A percentile compares a stretch with the other conserved stretches of the same genome.
Conservation (phyloP, 192 early-diverging fungal genomes). For the Mortierella claussenii region DNA sequence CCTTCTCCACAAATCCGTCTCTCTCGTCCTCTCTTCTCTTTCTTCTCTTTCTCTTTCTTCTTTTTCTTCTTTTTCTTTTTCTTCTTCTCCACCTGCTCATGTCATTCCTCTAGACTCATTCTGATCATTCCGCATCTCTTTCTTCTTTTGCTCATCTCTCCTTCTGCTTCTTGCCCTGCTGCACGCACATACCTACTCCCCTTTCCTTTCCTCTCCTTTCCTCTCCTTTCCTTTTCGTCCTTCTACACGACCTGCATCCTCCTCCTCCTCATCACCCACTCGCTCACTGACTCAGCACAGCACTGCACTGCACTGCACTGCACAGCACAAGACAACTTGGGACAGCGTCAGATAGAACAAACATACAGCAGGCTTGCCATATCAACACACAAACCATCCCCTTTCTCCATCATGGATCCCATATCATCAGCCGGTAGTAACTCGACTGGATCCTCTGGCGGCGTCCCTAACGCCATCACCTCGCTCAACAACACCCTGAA, state of each 20-base stretch:
- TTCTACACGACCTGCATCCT: neutral
- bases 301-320: too few relatives aligned
- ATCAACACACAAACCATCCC: too few relatives aligned
- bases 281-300: too few relatives aligned
- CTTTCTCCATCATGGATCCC: constrained; percentile 7
- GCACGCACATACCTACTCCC: neutral
- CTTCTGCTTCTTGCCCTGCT: neutral
- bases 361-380: too few relatives aligned
- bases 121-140: neutral
- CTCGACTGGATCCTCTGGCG: constrained; percentile 2
- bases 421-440: constrained; percentile 2
- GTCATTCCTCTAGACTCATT: neutral
- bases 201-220: neutral
- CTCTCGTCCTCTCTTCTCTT: neutral
- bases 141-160: neutral
- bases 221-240: neutral
- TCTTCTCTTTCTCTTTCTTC: neutral
- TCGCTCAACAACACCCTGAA: neutral
- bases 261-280: neutral
- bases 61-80: neutral
- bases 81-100: neutral
- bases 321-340: too few relatives aligned
- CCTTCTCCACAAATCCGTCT: too few relatives aligned
- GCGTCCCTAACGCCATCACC: neutral
- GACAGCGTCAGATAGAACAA: too few relatives aligned